Evolutionary conservation across 2,329 filamentous ascomycete species (phyloP).

Genomic region (Penicillium sp.): DNA sequence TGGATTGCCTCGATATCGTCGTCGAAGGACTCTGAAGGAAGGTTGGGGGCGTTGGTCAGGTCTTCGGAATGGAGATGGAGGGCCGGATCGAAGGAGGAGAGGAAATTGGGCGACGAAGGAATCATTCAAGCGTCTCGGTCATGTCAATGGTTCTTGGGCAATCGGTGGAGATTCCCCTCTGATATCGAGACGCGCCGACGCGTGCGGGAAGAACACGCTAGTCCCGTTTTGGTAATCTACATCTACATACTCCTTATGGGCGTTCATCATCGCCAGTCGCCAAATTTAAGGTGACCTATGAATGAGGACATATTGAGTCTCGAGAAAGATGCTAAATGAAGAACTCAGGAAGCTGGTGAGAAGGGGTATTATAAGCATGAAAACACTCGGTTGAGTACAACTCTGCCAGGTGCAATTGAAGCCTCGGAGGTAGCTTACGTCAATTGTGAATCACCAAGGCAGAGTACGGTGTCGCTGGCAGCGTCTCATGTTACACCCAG

Average conservation of each 20-base stretch:
- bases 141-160: constrained; percentile 15
- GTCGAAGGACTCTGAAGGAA: constrained; percentile 37
- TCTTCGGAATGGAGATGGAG: constrained; percentile 52
- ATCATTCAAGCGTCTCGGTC: constrained; percentile 33
- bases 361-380: too few relatives aligned
- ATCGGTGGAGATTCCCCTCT: constrained; percentile 18
- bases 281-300: too few relatives aligned
- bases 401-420: too few relatives aligned
- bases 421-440: too few relatives aligned
- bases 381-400: too few relatives aligned
- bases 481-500: too few relatives aligned
- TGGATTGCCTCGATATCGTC: constrained; percentile 46
- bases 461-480: too few relatives aligned
- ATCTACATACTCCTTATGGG: neutral
- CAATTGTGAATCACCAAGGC: too few relatives aligned
- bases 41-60: constrained; percentile 19
- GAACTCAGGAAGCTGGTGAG: too few relatives aligned
- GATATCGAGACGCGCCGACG: constrained; percentile 29
- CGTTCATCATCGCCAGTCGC: neutral
- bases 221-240: constrained; percentile 19
- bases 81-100: constrained; percentile 55
- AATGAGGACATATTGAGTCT: too few relatives aligned
- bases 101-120: constrained; percentile 38
- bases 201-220: constrained; percentile 28
- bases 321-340: too few relatives aligned